phyloP scores from a whole-genome alignment of 192 early-diverging fungal genomes.

The Coemansia reversa region DNA sequence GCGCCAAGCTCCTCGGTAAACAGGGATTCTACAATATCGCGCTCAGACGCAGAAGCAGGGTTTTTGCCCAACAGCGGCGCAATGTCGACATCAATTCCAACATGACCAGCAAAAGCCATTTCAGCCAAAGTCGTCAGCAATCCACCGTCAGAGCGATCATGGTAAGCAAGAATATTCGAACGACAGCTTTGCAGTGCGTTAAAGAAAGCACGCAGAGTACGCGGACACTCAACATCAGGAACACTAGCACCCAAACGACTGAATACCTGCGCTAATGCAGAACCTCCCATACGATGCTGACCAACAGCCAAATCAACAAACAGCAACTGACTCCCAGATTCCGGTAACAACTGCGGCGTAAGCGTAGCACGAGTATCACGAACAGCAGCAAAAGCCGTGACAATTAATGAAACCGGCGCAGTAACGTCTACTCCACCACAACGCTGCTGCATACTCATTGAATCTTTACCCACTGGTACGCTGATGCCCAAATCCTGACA shows the following conservation, averaged over 20 bases:
- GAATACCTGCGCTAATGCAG: conserved; percentile 93
- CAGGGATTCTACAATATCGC: conserved; percentile 62
- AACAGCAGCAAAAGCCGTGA: conserved; percentile 94
- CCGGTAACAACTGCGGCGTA: conserved; percentile 78
- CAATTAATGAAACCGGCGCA: conserved; percentile 87
- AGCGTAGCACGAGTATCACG: conserved; percentile 78
- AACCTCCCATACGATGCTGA: conserved; percentile 87
- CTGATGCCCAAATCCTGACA: conserved; percentile 91
- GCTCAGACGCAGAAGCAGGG: conserved; percentile 12
- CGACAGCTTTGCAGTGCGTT: conserved; percentile 61
- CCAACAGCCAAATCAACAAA: conserved; percentile 86
- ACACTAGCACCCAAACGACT: conserved; percentile 69
- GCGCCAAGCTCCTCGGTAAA: conserved; percentile 98
- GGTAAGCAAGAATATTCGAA: conserved; percentile 81
- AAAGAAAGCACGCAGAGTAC: conserved; percentile 76
- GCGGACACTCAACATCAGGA: conserved; percentile 85
- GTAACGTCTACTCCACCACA: conserved; percentile 73
- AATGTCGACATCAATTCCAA: conserved; percentile 75
- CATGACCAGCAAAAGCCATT: conserved; percentile 96
- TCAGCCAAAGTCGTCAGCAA: conserved; percentile 88
- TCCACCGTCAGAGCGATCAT: conserved; percentile 98
- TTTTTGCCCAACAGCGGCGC: conserved; percentile 24
- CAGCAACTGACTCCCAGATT: conserved; percentile 55
- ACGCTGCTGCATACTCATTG: conserved; percentile 98
- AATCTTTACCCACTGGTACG: conserved; percentile 99